Evolutionary conservation across 208 protist genomes (phyloP), one percentile per base, ranked within the genome.

Genomic region (Chromosphaera perkinsii): DNA sequence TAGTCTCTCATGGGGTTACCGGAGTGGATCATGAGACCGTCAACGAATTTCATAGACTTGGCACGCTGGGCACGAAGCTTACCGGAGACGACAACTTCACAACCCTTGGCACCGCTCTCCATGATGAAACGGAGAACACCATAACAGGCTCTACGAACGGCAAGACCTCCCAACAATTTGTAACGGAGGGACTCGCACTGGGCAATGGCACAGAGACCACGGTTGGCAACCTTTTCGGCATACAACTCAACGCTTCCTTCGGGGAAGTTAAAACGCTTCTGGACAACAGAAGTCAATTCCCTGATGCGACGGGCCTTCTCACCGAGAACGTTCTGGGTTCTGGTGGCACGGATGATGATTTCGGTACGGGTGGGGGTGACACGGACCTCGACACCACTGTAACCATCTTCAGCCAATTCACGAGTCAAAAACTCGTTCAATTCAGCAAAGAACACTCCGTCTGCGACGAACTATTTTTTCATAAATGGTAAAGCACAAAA

Each of bases 361-460:
- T 99, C 94, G 33, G 94, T 97, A 74, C 89, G 86, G 58, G 77
- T 80, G 68, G 92, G 90, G 27, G 93, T 97, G 26, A 90, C 82
- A 69, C 93, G 90, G 74, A 98, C 87, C 78, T 97, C 92, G 24
- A 98, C 92, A 52, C 95, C 95, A 60, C 85, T 72, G 71, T 92
- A 92, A 72, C 94, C 95, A 56, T 97, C 95, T 77, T 97, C 93
- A 56, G 88, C 88, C 24, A 99, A 88, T 84, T 99, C 95, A 73
- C 92, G 85, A 68, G 91, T 95, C 42, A 99, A 84, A 63, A 98
- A 94, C 82, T 99, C 96, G 84, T 99, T 98, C 51, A 99, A 89
- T 85, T 99, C 97, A 66, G 96, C 95, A 84, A 95, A 96, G 87
- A 99, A 97, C 31, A 99, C 90, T 74, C 97, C 96, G 75, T 99